phyloP scores from a whole-genome alignment of 257 asterid species.

The Solanum neorickii region DNA sequence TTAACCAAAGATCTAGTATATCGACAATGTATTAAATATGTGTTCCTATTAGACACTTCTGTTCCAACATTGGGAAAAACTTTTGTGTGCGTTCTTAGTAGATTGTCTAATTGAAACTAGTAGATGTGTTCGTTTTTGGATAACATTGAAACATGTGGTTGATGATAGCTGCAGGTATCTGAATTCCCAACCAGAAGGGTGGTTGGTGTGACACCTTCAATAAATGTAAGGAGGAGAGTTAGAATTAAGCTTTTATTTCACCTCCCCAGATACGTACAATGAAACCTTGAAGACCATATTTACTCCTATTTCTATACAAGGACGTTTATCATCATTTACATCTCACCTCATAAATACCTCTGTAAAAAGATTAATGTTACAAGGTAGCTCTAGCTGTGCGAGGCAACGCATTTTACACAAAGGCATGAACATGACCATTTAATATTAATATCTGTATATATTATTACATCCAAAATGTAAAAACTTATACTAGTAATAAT shows the following conservation, averaged over 20 bases:
- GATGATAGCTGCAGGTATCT: neutral
- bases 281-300: neutral
- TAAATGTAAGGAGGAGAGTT: neutral
- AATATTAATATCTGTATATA: neutral
- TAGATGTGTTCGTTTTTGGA: neutral
- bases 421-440: neutral
- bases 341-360: neutral
- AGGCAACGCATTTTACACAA: too few relatives aligned
- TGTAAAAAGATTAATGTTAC: too few relatives aligned
- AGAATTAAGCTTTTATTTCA: neutral
- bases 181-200: neutral
- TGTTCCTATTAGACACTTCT: neutral
- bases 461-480: neutral
- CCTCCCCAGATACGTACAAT: neutral
- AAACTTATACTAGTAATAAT: neutral
- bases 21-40: too few relatives aligned
- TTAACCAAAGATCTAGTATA: neutral
- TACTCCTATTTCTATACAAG: neutral
- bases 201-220: neutral
- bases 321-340: neutral
- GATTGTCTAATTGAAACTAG: neutral
- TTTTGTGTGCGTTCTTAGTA: neutral
- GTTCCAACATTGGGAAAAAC: neutral
- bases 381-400: neutral
- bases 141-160: neutral